These are phyloP conservation scores for Chrysoporthe puriensis DNA, from an alignment of 2,329 filamentous ascomycete genomes.

Conservation along the genomic window DNA sequence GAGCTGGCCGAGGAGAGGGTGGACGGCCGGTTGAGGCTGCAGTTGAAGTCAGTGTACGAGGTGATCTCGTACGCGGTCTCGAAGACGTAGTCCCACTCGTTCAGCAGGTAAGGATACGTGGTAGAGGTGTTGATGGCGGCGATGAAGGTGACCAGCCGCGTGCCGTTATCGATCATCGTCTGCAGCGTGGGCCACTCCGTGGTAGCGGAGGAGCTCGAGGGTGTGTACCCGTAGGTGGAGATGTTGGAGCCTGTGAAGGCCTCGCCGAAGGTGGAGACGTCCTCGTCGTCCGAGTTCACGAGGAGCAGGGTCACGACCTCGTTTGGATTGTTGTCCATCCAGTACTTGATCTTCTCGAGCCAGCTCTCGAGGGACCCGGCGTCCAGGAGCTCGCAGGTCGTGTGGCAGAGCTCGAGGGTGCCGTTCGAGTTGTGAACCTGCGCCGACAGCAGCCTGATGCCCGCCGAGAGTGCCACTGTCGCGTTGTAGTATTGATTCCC, in stretches of 20 bases:
- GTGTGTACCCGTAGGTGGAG: conserved; percentile 61
- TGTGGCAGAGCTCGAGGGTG: conserved; percentile 71
- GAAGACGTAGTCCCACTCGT: conserved; percentile 70
- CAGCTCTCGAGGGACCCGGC: conserved; percentile 68
- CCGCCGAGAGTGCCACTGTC: conserved; percentile 70
- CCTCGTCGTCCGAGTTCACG: conserved; percentile 68
- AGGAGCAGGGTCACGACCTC: conserved; percentile 77
- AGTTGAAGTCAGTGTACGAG: conserved; percentile 68
- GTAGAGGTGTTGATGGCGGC: conserved; percentile 52
- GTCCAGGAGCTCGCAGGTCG: conserved; percentile 68
- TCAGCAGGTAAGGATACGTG: conserved; percentile 60
- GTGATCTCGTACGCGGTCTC: conserved; percentile 73
- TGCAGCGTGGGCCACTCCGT: conserved; percentile 72
- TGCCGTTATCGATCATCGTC: conserved; percentile 65
- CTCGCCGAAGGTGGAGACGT: conserved; percentile 56
- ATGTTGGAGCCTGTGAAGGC: conserved; percentile 64
- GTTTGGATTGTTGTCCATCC: conserved; percentile 71
- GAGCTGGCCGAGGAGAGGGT: conserved; percentile 50
- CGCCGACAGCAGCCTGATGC: conserved; percentile 70
- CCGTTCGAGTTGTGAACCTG: conserved; percentile 69
- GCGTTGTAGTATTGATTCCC: conserved; percentile 78
- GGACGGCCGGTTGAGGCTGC: conserved; percentile 68
- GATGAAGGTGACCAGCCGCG: conserved; percentile 71
- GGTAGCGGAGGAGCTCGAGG: conserved; percentile 47
- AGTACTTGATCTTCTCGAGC: conserved; percentile 65